Evolutionary conservation across 2,329 filamentous ascomycete species (phyloP), one percentile per base, ranked within the genome.

Genomic region (Hypoxylon sp.): DNA sequence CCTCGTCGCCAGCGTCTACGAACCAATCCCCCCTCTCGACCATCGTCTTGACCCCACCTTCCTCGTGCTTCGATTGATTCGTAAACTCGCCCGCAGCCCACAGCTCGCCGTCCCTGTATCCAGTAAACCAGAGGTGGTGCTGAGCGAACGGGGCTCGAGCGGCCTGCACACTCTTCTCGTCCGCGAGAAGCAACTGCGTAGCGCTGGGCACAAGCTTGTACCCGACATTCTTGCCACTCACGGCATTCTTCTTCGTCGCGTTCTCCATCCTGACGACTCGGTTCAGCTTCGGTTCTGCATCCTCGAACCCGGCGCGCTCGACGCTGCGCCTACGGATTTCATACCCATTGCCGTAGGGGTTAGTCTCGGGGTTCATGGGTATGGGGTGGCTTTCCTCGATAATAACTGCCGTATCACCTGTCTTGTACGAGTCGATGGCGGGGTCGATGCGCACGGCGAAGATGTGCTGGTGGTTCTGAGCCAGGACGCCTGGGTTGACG

Each of bases 401-500:
- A 13, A 78, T 73, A 37, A 79, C 71, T 6, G 70, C 59, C 0
- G 77, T 77, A 13, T 74, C 75, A 39, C 37, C 66, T 1, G 53
- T 67, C 5, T 37, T 53, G 58, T 78, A 77, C 31, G 77, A 78
- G 75, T 89, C 87, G 67, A 89, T 83, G 44, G 83, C 84, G 1
- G 88, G 87, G 72, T 92, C 90, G n/a, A 92, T 86, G 0, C 89
- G 84, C 31, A 89, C 76, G n/a, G 82, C 85, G 74, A 92, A 92
- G 39, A 92, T 83, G 76, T 92, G 89, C 74, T 92, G 90, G 66
- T 92, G 90, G 74, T 91, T 90, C 22, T 88, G 87, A 0, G 90
- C 90, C 4, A 91, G 77, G 0, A 88, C 87, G 0, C 90, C 89
- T 0, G 87, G 85, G 0, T 85, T 84, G 0, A 93, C 89, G n/a